phyloP scores from a whole-genome alignment of 163 green algal genomes.

The Volvox carteri region DNA sequence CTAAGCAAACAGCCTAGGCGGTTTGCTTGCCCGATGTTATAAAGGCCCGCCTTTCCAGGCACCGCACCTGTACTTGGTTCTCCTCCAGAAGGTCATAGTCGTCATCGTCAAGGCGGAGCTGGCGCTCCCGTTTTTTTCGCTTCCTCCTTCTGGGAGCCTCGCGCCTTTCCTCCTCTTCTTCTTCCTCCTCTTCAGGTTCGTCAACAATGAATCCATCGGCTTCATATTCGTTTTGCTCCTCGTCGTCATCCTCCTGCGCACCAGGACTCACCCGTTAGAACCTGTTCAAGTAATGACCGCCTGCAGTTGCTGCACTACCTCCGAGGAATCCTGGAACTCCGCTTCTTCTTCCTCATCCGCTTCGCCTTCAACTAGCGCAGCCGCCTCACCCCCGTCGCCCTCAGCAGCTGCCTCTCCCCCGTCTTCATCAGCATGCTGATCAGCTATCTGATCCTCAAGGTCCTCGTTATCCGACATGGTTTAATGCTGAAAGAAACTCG shows the following conservation, averaged over 20 bases:
- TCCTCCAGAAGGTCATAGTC: conserved; percentile 89
- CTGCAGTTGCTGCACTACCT: neutral
- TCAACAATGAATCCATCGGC: conserved; percentile 80
- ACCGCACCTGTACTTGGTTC: conserved; percentile 66
- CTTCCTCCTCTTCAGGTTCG: conserved; percentile 68
- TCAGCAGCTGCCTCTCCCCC: conserved; percentile 2
- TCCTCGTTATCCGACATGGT: conserved; percentile 55
- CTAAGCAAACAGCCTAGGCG: too few species aligned
- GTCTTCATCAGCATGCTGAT: conserved; percentile 17
- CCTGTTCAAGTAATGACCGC: neutral
- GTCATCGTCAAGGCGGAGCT: conserved; percentile 83
- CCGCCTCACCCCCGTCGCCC: conserved; percentile 37
- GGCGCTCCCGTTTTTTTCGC: conserved; percentile 66
- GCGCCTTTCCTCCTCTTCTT: conserved; percentile 55
- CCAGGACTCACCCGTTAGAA: neutral
- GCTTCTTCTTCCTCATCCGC: conserved; percentile 52
- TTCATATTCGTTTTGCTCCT: conserved; percentile 79
- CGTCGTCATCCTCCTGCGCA: conserved; percentile 65
- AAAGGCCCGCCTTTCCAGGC: too few species aligned
- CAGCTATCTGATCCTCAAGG: conserved; percentile 25
- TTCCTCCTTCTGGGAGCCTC: conserved; percentile 65
- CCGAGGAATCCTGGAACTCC: conserved; percentile 47
- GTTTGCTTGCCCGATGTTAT: too few species aligned
- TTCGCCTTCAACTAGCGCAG: conserved; percentile 44
- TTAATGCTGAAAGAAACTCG: neutral